Conservation (phyloP, 2,329 filamentous ascomycete genomes). For the Phialophora chinensis region DNA sequence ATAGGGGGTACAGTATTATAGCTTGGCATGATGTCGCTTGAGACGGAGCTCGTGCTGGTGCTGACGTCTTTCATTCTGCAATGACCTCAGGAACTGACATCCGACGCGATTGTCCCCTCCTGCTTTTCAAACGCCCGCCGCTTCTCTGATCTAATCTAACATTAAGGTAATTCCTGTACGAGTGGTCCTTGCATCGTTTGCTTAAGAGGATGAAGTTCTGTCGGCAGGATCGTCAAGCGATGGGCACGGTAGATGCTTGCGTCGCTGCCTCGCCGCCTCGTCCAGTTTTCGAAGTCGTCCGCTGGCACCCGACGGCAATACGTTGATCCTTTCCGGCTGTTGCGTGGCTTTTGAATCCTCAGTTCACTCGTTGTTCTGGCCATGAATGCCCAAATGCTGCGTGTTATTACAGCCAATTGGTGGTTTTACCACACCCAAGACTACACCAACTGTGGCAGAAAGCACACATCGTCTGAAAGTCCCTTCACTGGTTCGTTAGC, state of each 20-base stretch:
- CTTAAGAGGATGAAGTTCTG: not conserved
- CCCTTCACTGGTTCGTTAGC: not conserved
- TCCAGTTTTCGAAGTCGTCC: not conserved
- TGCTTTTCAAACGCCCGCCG: not conserved
- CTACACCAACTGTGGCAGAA: not conserved
- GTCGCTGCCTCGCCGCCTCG: too few relatives aligned
- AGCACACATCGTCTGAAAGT: not conserved
- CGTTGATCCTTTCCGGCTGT: not conserved
- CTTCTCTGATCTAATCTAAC: not conserved
- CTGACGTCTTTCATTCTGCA: constrained; percentile 32
- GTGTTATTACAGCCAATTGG: not conserved
- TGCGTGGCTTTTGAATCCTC: too few relatives aligned
- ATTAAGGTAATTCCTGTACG: not conserved
- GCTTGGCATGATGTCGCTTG: not conserved
- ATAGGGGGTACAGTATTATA: not conserved
- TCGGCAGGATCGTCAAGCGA: too few relatives aligned
- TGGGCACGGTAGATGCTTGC: too few relatives aligned
- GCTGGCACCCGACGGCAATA: not conserved
- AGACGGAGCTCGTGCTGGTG: not conserved
- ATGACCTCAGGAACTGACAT: constrained; percentile 10
- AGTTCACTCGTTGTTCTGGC: not conserved
- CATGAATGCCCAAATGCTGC: too few relatives aligned
- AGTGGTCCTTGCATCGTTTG: not conserved
- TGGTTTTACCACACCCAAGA: not conserved
- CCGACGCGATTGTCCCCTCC: not conserved